These are phyloP conservation scores for Larix sibirica DNA, from an alignment of 83 land plant genomes.

Conservation along the genomic window DNA sequence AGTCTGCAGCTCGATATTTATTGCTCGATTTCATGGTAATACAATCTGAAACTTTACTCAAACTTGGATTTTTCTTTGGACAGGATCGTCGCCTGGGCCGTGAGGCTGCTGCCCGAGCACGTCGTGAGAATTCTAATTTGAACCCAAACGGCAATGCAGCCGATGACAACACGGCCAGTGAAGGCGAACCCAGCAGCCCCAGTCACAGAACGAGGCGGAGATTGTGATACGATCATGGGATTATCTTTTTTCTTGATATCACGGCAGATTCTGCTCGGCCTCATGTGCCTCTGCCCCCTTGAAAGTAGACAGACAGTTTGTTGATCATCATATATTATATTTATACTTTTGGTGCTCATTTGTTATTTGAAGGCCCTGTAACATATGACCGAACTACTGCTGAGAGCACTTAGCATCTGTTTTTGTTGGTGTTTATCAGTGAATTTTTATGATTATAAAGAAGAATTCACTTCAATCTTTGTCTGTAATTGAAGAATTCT, in stretches of 20 bases:
- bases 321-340: neutral
- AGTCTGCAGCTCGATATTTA: too few relatives aligned
- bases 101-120: slow-evolving; percentile 13
- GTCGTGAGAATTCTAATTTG: neutral
- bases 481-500: neutral
- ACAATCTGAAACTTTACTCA: neutral
- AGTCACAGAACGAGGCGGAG: slow-evolving; percentile 15
- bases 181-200: slow-evolving; percentile 10
- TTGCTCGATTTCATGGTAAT: too few relatives aligned
- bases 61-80: neutral
- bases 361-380: slow-evolving; percentile 2
- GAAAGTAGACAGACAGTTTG: neutral
- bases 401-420: neutral
- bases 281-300: neutral
- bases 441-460: neutral
- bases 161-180: neutral
- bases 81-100: slow-evolving; percentile 8
- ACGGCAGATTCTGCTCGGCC: too few relatives aligned
- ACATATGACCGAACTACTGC: neutral
- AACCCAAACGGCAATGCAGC: slow-evolving; percentile 10
- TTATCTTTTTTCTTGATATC: neutral
- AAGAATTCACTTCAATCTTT: slow-evolving; percentile 3
- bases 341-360: neutral
- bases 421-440: neutral
- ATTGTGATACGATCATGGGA: slow-evolving; percentile 1